Base-by-base conservation (phyloP, 2,329 filamentous ascomycete genomes). In the Arthroderma sp. region DNA sequence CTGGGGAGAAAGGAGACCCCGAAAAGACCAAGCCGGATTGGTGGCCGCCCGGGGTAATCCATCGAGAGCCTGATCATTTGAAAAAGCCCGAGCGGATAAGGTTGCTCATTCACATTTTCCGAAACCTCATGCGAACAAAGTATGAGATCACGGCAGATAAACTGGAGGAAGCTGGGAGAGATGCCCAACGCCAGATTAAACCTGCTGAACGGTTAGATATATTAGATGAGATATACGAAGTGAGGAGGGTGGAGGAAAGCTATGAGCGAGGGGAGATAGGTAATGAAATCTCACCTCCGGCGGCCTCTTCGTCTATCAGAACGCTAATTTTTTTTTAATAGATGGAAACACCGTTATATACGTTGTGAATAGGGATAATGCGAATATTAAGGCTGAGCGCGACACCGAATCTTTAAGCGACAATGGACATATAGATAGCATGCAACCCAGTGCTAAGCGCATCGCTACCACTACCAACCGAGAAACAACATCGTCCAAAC, bases 31-130 rank as follows among this genome's bases (percentile, higher is more conserved):
- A 65, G 50, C 68, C 68, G 6, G 59, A 61, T 8, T 68, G 61
- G 61, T 69, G 64, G 64, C 63, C 64, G n/a, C 48, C 56, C 32
- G 61, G 60, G 47, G 65, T 70, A 36, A 62, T 62, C 36, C 69
- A 72, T 55, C 66, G 61, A 52, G 69, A 72, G 53, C 69, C 69
- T 3, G 68, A 71, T 44, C 69, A 72, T 52, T 52, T 70, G 15
- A 58, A 61, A 42, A 70, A 68, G 56, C 61, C 64, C 65, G 63
- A 61, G 41, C 57, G 63, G 4, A 54, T 65, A 45, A 54, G 57
- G 29, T 60, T 66, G 11, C 50, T 67, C 30, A 55, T 66, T 30
- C 63, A 67, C 49, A 65, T 67, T 27, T 53, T 67, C 11, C 61
- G 63, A 42, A 61, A 62, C 28, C 60, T 66, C 43, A 53, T 55